Percentiles rank a stretch among this genome's conserved stretches.
Conservation (phyloP, 179 eudicot species). For the Vitellaria paradoxa region DNA sequence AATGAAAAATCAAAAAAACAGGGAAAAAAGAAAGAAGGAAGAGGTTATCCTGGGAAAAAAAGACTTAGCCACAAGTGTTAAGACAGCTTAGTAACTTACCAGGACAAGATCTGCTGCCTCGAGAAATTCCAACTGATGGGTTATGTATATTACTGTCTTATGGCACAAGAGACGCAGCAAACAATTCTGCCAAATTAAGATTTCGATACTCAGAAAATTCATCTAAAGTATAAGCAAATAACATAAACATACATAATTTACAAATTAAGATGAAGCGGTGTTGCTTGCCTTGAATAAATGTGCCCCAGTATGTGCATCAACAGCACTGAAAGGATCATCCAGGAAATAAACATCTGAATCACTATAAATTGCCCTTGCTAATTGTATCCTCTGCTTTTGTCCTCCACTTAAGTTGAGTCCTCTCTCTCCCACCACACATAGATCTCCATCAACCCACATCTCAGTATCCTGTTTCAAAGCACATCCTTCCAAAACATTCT, state of each 20-base stretch:
- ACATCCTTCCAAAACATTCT: slow-evolving; percentile 74
- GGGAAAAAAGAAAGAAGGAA: not conserved
- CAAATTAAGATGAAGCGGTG: not conserved
- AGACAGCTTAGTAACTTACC: slow-evolving; percentile 37
- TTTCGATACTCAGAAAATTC: not conserved
- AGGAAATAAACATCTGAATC: slow-evolving; percentile 82
- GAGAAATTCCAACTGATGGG: slow-evolving; percentile 84
- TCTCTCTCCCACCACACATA: slow-evolving; percentile 77
- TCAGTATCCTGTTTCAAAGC: slow-evolving; percentile 69
- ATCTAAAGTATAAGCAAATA: not conserved
- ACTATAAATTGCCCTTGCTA: slow-evolving; percentile 79
- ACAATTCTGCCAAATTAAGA: slow-evolving; percentile 53
- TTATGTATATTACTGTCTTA: slow-evolving; percentile 80
- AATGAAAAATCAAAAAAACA: no score
- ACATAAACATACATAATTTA: not conserved
- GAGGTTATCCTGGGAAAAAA: not conserved
- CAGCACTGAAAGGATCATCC: slow-evolving; percentile 97
- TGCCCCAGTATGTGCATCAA: slow-evolving; percentile 90
- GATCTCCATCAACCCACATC: slow-evolving; percentile 72
- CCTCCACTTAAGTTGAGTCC: slow-evolving; percentile 91
- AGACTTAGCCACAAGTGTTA: not conserved
- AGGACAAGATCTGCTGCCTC: slow-evolving; percentile 79
- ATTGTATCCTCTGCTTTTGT: slow-evolving; percentile 87
- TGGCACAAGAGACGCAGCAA: slow-evolving; percentile 48
- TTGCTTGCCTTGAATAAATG: slow-evolving; percentile 76